These are phyloP conservation scores for Phylloporus sp. DNA, from an alignment of 768 basidiomycete species.

Conservation along the genomic window DNA sequence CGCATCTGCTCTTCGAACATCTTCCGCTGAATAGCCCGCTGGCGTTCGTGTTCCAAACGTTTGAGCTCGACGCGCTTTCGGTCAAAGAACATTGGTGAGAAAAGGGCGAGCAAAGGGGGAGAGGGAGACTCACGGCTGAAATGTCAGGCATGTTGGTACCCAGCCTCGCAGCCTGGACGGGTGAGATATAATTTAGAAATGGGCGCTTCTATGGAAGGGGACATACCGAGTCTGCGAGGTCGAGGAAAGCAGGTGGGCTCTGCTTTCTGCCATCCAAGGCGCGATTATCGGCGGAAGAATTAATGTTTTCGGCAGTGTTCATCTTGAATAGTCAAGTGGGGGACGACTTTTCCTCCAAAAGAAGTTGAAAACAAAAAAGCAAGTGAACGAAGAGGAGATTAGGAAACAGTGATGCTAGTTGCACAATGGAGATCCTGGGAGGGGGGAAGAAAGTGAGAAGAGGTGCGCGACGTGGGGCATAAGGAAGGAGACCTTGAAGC, in stretches of 20 bases:
- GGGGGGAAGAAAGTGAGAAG: conserved; percentile 21
- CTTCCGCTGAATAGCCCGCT: conserved; percentile 79
- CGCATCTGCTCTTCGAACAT: conserved; percentile 98
- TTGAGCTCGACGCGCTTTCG: conserved; percentile 87
- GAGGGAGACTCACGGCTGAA: conserved; percentile 59
- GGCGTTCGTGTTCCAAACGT: conserved; percentile 80
- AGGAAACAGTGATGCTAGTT: conserved; percentile 54
- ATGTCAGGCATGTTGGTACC: conserved; percentile 85
- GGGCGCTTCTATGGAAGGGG: conserved; percentile 8
- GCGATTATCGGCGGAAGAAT: conserved; percentile 66
- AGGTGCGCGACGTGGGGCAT: conserved; percentile 12
- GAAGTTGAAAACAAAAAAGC: conserved; percentile 49
- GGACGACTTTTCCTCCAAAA: conserved; percentile 48
- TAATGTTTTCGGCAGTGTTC: conserved; percentile 70
- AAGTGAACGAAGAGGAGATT: conserved; percentile 45
- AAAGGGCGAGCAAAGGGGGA: neutral
- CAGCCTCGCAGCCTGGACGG: conserved; percentile 66
- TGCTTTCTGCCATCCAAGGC: conserved; percentile 71
- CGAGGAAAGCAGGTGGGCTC: conserved; percentile 88
- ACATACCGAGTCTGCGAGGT: conserved; percentile 89
- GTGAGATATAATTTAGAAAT: conserved; percentile 4
- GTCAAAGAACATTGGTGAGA: conserved; percentile 7
- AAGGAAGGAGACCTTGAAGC: conserved; percentile 54
- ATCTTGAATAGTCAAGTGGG: conserved; percentile 48
- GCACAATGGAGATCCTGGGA: conserved; percentile 60